Evolutionary conservation across 306 rosid genomes (phyloP).

Genomic region (Sindora glabra): DNA sequence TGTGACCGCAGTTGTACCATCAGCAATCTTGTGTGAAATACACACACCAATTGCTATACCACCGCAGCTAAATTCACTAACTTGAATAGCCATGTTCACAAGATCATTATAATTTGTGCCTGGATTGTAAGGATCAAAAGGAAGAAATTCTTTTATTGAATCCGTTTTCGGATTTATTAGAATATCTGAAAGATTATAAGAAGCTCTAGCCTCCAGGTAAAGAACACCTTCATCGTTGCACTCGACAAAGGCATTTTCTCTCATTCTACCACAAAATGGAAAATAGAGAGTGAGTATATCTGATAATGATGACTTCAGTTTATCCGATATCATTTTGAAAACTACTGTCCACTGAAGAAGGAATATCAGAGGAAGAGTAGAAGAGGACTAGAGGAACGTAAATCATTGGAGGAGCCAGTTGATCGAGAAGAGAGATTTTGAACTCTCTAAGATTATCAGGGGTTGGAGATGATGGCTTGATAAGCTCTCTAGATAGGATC

Average conservation of each 20-base stretch:
- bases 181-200: neutral
- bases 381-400: constrained; percentile 13
- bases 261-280: constrained; percentile 17
- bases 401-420: constrained; percentile 7
- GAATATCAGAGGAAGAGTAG: neutral
- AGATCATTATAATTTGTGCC: neutral
- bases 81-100: neutral
- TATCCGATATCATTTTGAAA: neutral
- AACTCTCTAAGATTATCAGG: constrained; percentile 2
- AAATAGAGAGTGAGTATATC: constrained; percentile 9
- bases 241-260: neutral
- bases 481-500: neutral
- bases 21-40: neutral
- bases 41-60: neutral
- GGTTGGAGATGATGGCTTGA: constrained; percentile 23
- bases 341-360: neutral
- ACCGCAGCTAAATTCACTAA: neutral
- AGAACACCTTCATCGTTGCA: constrained; percentile 20
- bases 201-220: neutral
- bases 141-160: neutral
- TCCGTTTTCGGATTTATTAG: neutral
- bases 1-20: neutral
- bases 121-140: neutral
- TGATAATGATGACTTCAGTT: constrained; percentile 10
- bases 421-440: constrained; percentile 23